Evolutionary conservation across 495 filamentous ascomycete species (phyloP).

Genomic region (Podospora pseudoanserina): DNA sequence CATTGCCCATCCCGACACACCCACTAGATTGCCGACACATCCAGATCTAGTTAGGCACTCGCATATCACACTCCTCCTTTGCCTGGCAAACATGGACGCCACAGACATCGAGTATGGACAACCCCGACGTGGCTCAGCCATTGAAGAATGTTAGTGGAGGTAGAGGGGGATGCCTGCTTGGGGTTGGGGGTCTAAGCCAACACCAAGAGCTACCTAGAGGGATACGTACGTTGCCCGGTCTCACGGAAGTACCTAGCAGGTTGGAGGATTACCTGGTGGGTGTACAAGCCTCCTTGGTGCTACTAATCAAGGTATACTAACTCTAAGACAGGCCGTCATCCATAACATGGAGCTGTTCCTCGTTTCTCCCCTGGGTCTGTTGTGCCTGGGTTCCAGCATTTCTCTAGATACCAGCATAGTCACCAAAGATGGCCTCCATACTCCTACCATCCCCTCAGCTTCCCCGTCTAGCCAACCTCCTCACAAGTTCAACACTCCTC

Average conservation of each 20-base stretch:
- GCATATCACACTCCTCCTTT: neutral
- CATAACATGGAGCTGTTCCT: neutral
- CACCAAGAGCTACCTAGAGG: neutral
- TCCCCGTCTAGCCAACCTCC: neutral
- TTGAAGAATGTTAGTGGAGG: neutral
- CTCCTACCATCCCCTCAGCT: neutral
- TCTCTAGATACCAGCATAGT: neutral
- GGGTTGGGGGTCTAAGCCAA: neutral
- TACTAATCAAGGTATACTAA: neutral
- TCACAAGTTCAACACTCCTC: neutral
- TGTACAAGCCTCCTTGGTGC: neutral
- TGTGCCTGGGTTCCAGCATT: neutral
- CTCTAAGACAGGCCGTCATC: neutral
- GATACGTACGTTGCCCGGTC: neutral
- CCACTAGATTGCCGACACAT: neutral
- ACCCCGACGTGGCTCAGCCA: neutral
- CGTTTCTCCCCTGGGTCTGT: neutral
- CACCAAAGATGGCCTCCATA: neutral
- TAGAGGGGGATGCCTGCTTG: neutral
- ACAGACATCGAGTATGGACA: neutral
- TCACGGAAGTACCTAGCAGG: neutral
- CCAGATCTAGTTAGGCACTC: neutral
- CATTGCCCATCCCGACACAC: neutral
- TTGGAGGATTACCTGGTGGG: neutral
- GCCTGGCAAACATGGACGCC: neutral